phyloP scores from a whole-genome alignment of 106 monocot genomes.

The Platanthera guangdongensis region DNA sequence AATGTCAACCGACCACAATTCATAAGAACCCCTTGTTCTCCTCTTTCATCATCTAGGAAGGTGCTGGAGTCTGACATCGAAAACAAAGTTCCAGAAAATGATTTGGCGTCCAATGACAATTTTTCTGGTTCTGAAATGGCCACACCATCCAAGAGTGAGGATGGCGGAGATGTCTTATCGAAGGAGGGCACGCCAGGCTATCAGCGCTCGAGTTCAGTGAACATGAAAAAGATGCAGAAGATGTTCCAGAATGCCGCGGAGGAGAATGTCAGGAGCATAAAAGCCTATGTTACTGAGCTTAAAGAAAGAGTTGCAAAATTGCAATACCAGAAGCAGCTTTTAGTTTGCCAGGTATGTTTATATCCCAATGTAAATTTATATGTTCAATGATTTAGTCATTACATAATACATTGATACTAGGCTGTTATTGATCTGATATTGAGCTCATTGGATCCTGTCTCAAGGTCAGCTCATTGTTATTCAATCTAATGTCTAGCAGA shows the following conservation, averaged over 20 bases:
- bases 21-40: slow-evolving; percentile 82
- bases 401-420: neutral
- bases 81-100: slow-evolving; percentile 55
- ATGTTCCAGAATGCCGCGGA: slow-evolving; percentile 97
- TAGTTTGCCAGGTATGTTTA: slow-evolving; percentile 73
- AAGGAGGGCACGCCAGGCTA: slow-evolving; percentile 70
- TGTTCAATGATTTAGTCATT: neutral
- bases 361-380: neutral
- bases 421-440: no score
- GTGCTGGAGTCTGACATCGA: slow-evolving; percentile 46
- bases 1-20: slow-evolving; percentile 39
- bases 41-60: slow-evolving; percentile 46
- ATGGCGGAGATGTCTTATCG: slow-evolving; percentile 54
- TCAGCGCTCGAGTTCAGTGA: slow-evolving; percentile 26
- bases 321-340: slow-evolving; percentile 95
- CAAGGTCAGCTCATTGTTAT: no score
- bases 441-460: no score
- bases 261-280: slow-evolving; percentile 84
- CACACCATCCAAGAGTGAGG: slow-evolving; percentile 63
- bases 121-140: slow-evolving; percentile 35
- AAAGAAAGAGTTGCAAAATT: slow-evolving; percentile 92
- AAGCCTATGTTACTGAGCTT: slow-evolving; percentile 86
- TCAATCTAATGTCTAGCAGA: no score
- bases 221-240: slow-evolving; percentile 95
- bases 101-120: slow-evolving; percentile 14